phyloP scores from a whole-genome alignment of 306 rosid species.

The Begonia peltatifolia region DNA sequence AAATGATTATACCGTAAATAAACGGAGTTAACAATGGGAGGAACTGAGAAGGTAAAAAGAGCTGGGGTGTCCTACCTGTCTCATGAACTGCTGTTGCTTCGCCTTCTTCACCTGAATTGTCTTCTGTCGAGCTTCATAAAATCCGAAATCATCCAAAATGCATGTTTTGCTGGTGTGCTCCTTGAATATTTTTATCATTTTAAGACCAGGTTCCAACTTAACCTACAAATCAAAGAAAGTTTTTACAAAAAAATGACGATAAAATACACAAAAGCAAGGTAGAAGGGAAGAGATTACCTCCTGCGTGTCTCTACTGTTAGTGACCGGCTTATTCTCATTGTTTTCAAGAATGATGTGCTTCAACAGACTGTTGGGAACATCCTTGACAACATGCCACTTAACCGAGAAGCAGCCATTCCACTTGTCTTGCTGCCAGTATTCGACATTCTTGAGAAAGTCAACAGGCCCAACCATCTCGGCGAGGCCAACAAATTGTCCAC shows the following conservation, averaged over 20 bases:
- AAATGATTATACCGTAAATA: not conserved
- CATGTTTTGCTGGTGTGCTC: constrained; percentile 72
- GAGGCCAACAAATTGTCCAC: constrained; percentile 94
- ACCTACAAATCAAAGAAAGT: constrained; percentile 1
- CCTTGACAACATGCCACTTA: constrained; percentile 92
- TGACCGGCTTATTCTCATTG: constrained; percentile 94
- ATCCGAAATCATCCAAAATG: constrained; percentile 79
- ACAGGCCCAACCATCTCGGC: constrained; percentile 96
- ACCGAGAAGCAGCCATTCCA: constrained; percentile 98
- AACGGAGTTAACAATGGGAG: not conserved
- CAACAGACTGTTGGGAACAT: constrained; percentile 83
- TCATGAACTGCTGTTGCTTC: constrained; percentile 58
- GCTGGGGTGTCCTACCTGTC: constrained; percentile 34
- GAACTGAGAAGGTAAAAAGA: not conserved
- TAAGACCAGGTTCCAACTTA: constrained; percentile 67
- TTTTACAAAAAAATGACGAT: too few relatives aligned
- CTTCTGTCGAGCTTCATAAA: constrained; percentile 79
- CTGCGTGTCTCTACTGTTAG: constrained; percentile 93
- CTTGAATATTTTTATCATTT: constrained; percentile 64
- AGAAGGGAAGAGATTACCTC: constrained; percentile 21
- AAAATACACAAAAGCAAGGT: too few relatives aligned
- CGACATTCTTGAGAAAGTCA: constrained; percentile 73
- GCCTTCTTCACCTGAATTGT: constrained; percentile 88
- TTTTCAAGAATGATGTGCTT: constrained; percentile 88
- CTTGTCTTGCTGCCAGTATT: constrained; percentile 98